Evolutionary conservation across 2,329 filamentous ascomycete genomes (phyloP), one percentile per base, ranked within the genome.

Genomic region (Penicillium freii): DNA sequence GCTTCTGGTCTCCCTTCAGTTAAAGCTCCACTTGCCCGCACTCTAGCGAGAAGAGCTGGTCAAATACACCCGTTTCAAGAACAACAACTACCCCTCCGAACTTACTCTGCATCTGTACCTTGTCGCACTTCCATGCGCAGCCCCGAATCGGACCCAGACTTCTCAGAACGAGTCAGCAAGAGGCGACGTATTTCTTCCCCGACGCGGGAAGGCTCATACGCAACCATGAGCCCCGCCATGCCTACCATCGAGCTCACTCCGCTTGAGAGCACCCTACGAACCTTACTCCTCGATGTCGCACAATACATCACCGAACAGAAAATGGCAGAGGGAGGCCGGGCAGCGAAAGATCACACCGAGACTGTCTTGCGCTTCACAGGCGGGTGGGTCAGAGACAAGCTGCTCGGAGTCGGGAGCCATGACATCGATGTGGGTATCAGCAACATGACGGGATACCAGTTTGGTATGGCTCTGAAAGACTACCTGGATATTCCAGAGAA

Each of bases 201-300:
- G 23, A 36, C 51, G 43, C 60, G 51, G 56, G 65, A 73, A 62
- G 61, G 56, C 54, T 62, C 58, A 47, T 13, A 54, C 23, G 50
- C 60, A 59, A 58, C 45, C 31, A 75, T 73, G 72, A 58, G 60
- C 42, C 34, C 61, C 52, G 27, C 62, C 36, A 56, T 66, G n/a
- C 71, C 71, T 15, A 67, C 57, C n/a, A 78, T 88, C 33, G 71
- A 79, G 42, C 84, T 97, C 60, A 92, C 84, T 13, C 77, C 84
- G 5, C 82, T 85, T 54, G 93, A 97, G 75, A 77, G 81, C 40
- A 87, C 87, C 62, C 81, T 97, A 39, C 87, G 88, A 60, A 75
- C 78, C n/a, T 82, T 97, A 13, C 82, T 97, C 21, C 81, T 97
- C 19, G 91, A 95, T 70, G 89, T 92, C n/a, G 90, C 90, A 25